A percentile compares a stretch with the other conserved stretches of the same genome.
Conservation (phyloP, 2,329 filamentous ascomycete genomes). For the Delphinella strobiligena region DNA sequence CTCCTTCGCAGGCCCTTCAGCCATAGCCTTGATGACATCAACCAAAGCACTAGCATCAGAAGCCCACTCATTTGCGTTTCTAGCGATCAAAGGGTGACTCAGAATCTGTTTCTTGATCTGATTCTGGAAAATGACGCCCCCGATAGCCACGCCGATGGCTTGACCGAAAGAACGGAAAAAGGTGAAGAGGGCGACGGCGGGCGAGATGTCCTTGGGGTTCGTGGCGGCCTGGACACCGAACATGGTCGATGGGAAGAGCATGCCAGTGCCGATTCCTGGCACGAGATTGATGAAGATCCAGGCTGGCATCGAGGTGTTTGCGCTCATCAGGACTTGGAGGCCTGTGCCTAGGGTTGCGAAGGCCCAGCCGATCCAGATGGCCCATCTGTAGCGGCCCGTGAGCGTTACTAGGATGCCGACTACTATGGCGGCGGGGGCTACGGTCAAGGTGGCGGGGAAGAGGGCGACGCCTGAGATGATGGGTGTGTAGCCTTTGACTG, state of each 20-base stretch:
- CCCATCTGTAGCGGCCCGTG: constrained; percentile 35
- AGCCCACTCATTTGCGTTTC: constrained; percentile 37
- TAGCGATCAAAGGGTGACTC: constrained; percentile 35
- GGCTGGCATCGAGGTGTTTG: constrained; percentile 20
- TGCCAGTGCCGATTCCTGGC: constrained; percentile 37
- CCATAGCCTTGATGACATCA: constrained; percentile 44
- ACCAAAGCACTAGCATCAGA: constrained; percentile 48
- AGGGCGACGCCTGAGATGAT: constrained; percentile 40
- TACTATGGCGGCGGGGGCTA: constrained; percentile 15
- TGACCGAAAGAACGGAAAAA: constrained; percentile 36
- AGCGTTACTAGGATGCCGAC: constrained; percentile 38
- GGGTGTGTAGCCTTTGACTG: constrained; percentile 48
- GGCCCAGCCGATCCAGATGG: constrained; percentile 32
- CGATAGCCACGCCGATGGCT: constrained; percentile 34
- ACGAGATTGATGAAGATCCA: constrained; percentile 35
- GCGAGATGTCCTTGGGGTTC: constrained; percentile 23
- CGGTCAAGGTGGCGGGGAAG: constrained; percentile 34
- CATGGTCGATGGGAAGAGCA: constrained; percentile 28
- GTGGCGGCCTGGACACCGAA: constrained; percentile 31
- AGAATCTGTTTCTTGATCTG: constrained; percentile 39
- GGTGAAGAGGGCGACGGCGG: constrained; percentile 27
- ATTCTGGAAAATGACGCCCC: constrained; percentile 28
- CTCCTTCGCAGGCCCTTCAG: constrained; percentile 26
- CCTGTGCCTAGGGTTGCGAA: constrained; percentile 28
- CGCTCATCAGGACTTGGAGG: constrained; percentile 27